A percentile compares a stretch with the other conserved stretches of the same genome.
Conservation (phyloP, 768 basidiomycete genomes). For the Auricularia heimuer region DNA sequence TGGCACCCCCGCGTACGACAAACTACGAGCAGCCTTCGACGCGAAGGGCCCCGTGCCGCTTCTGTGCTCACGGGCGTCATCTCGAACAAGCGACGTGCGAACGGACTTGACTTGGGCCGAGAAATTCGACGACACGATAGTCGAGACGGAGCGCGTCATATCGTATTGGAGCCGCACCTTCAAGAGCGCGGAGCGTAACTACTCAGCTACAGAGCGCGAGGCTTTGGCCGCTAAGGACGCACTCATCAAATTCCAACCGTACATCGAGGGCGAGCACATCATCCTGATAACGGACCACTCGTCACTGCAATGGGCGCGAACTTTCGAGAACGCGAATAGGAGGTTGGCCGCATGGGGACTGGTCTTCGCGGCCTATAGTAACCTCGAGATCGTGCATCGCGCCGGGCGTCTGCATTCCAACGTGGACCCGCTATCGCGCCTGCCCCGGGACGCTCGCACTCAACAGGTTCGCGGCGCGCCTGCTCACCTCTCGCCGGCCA, state of each 20-base stretch:
- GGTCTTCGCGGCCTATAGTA: slow-evolving; percentile 7
- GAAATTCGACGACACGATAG: slow-evolving; percentile 11
- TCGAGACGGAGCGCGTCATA: slow-evolving; percentile 10
- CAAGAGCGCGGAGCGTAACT: slow-evolving; percentile 11
- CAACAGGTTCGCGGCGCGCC: not conserved
- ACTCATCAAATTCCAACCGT: slow-evolving; percentile 12
- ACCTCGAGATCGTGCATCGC: slow-evolving; percentile 8
- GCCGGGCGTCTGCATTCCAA: slow-evolving; percentile 12
- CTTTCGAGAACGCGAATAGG: slow-evolving; percentile 10
- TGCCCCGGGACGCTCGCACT: not conserved
- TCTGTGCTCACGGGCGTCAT: slow-evolving; percentile 4
- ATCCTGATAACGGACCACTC: slow-evolving; percentile 11
- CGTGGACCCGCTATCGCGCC: slow-evolving; percentile 9
- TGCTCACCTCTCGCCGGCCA: not conserved
- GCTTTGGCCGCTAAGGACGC: slow-evolving; percentile 10
- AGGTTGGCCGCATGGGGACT: slow-evolving; percentile 7
- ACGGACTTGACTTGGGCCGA: slow-evolving; percentile 12
- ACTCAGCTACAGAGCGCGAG: slow-evolving; percentile 12
- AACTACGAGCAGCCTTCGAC: slow-evolving; percentile 8
- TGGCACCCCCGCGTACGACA: slow-evolving; percentile 14
- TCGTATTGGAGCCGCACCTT: slow-evolving; percentile 12
- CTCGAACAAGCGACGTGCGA: slow-evolving; percentile 20
- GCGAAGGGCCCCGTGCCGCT: slow-evolving; percentile 4
- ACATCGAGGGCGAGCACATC: slow-evolving; percentile 12
- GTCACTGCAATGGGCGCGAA: slow-evolving; percentile 10